Conservation (phyloP, 2,329 filamentous ascomycete genomes). For the Aspergillus proliferans region DNA sequence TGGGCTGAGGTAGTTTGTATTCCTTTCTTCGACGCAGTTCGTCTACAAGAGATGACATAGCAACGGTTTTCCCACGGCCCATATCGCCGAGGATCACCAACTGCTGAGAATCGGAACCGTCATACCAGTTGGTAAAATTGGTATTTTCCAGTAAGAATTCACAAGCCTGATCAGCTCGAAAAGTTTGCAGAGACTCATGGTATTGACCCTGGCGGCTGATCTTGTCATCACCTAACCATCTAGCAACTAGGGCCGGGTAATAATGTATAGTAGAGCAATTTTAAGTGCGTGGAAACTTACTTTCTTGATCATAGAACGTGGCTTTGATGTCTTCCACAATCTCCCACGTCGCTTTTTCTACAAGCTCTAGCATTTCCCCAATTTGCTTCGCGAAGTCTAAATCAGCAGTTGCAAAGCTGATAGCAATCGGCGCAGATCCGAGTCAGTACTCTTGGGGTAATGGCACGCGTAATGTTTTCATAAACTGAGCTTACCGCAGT, state of each 20-base stretch:
- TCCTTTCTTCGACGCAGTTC: constrained; percentile 9
- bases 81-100: constrained; percentile 13
- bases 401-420: constrained; percentile 18
- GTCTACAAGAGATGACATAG: constrained; percentile 13
- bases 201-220: constrained; percentile 8
- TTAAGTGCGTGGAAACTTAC: constrained; percentile 11
- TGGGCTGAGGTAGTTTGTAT: constrained; percentile 12
- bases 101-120: constrained; percentile 6
- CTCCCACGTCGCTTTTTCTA: constrained; percentile 19
- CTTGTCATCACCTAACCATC: constrained; percentile 11
- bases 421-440: constrained; percentile 15
- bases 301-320: constrained; percentile 20
- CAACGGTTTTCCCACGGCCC: constrained; percentile 14
- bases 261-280: neutral
- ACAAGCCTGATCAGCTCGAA: constrained; percentile 12
- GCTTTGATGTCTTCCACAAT: constrained; percentile 18
- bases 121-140: constrained; percentile 12
- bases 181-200: constrained; percentile 5
- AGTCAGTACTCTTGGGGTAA: neutral
- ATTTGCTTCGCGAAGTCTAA: constrained; percentile 13
- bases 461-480: neutral
- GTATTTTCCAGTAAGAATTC: constrained; percentile 8
- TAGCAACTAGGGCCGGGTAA: constrained; percentile 8
- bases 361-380: constrained; percentile 20
- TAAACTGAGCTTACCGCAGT: constrained; percentile 18